A percentile compares a stretch with the other conserved stretches of the same genome.
Evolutionary conservation across 805 yeast species (phyloP).

Genomic region (Lipomyces mesembrius): DNA sequence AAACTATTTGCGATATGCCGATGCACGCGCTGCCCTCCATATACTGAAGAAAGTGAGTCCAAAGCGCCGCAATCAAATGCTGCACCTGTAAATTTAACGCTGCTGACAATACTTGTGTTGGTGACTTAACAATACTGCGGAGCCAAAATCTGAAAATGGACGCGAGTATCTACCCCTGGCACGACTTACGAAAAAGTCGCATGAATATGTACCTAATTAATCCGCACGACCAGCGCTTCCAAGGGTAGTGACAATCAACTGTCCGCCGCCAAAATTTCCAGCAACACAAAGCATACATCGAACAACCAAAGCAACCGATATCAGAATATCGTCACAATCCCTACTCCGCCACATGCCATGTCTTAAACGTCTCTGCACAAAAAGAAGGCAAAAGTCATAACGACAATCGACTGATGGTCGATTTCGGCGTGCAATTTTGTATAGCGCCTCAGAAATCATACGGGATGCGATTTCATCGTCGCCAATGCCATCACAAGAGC

Average conservation of each 20-base stretch:
- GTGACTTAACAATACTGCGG: not conserved
- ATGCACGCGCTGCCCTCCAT: slow-evolving; percentile 1
- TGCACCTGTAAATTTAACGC: not conserved
- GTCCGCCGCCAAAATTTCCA: not conserved
- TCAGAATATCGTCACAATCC: not conserved
- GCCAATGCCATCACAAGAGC: not conserved
- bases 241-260: not conserved
- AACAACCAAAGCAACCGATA: not conserved
- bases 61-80: not conserved
- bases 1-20: slow-evolving; percentile 36
- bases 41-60: not conserved
- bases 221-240: not conserved
- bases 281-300: not conserved
- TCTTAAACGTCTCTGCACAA: not conserved
- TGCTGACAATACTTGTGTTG: not conserved
- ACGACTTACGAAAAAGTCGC: not conserved
- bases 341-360: not conserved
- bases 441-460: not conserved
- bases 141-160: too few species aligned
- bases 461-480: not conserved
- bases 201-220: not conserved
- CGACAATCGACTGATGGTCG: not conserved
- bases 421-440: not conserved
- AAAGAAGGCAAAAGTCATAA: not conserved
- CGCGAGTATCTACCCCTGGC: too few species aligned